phyloP scores from a whole-genome alignment of 2,329 filamentous ascomycete genomes.

The Bisporella sp. region DNA sequence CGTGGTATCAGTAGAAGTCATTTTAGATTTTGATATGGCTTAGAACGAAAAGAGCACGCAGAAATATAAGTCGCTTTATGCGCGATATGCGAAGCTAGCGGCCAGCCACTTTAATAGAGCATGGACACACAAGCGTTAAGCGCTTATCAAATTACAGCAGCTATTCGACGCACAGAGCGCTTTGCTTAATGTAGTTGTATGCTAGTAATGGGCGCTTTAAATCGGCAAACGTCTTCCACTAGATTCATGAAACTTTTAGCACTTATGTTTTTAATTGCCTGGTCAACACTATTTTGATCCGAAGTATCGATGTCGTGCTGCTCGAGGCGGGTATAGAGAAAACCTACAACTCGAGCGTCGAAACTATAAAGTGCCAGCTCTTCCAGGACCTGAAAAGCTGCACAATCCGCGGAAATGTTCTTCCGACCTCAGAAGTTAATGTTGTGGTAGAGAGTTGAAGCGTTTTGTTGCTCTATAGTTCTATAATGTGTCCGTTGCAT shows the following conservation, averaged over 20 bases:
- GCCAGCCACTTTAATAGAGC: constrained; percentile 1
- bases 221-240: constrained; percentile 1
- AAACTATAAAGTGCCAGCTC: constrained; percentile 1
- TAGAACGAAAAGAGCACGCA: too few species aligned
- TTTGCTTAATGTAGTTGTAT: constrained; percentile 2
- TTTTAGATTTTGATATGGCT: too few species aligned
- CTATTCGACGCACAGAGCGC: neutral
- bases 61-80: too few species aligned
- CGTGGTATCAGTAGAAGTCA: too few species aligned
- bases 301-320: neutral
- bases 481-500: neutral
- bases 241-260: too few species aligned
- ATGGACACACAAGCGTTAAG: constrained; percentile 4
- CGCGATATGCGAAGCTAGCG: too few species aligned
- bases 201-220: neutral
- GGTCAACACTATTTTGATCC: constrained; percentile 1
- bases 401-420: constrained; percentile 3
- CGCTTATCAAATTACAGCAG: neutral
- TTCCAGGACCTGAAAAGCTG: constrained; percentile 2
- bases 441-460: too few species aligned
- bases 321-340: constrained; percentile 6
- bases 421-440: neutral
- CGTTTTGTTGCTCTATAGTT: constrained; percentile 2
- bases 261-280: neutral
- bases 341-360: neutral